Conservation (phyloP, 2,329 filamentous ascomycete species). For the Aureobasidium sp. region DNA sequence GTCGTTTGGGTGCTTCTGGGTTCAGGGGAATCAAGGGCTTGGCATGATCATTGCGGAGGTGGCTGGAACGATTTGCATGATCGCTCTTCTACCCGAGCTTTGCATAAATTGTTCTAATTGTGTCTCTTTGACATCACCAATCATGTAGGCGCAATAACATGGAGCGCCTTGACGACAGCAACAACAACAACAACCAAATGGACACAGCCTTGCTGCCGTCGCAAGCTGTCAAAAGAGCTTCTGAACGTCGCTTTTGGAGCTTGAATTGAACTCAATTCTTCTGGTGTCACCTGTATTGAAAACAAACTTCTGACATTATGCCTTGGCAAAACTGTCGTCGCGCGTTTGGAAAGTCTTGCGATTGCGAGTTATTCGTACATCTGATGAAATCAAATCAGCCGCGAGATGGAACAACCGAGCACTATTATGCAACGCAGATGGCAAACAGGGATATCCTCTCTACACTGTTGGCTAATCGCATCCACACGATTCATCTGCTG, state of each 20-base stretch:
- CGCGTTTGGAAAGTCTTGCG: background rate
- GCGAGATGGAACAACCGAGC: no score
- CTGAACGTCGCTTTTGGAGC: background rate
- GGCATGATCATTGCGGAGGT: background rate
- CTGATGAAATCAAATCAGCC: no score
- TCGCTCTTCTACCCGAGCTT: background rate
- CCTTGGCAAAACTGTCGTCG: background rate
- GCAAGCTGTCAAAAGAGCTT: background rate
- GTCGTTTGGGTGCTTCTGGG: background rate
- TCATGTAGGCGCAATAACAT: background rate
- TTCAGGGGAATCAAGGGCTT: background rate
- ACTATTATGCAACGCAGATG: no score
- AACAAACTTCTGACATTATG: background rate
- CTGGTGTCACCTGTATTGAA: no score
- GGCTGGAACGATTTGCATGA: background rate
- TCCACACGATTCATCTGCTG: background rate
- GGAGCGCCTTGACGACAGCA: background rate
- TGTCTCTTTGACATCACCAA: background rate
- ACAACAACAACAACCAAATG: background rate
- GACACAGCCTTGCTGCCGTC: no score
- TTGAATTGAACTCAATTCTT: background rate
- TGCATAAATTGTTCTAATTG: conserved; percentile 2
- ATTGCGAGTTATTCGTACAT: no score
- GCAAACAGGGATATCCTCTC: no score
- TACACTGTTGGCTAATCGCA: background rate